Conservation (phyloP, 495 filamentous ascomycete species). For the Xylaria nigripes region DNA sequence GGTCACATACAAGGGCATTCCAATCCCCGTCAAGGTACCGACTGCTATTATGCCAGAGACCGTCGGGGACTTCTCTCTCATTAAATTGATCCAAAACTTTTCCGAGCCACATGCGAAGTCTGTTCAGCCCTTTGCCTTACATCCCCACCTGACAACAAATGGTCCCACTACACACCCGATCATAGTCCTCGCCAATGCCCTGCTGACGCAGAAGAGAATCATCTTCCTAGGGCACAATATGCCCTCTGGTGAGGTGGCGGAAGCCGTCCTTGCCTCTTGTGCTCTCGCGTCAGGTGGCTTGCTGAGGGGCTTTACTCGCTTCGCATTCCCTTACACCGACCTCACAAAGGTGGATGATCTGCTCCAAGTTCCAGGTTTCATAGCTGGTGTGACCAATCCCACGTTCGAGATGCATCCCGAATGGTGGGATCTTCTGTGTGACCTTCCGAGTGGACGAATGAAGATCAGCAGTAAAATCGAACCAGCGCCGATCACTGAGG, state of each 20-base stretch:
- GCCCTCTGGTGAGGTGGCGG: conserved; percentile 88
- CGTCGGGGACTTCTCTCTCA: conserved; percentile 93
- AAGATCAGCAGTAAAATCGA: conserved; percentile 85
- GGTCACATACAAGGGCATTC: conserved; percentile 89
- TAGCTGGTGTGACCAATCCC: conserved; percentile 96
- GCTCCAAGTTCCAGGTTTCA: conserved; percentile 90
- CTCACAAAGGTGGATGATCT: conserved; percentile 96
- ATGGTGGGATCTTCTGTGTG: conserved; percentile 98
- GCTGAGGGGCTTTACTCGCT: conserved; percentile 89
- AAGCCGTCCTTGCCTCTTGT: conserved; percentile 89
- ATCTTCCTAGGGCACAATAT: conserved; percentile 93
- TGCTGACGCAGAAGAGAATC: conserved; percentile 93
- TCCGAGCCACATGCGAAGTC: conserved; percentile 67
- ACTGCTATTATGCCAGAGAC: conserved; percentile 89
- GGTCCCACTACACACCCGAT: conserved; percentile 72
- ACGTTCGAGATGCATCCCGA: conserved; percentile 89
- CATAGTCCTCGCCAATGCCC: conserved; percentile 67
- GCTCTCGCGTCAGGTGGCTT: conserved; percentile 90
- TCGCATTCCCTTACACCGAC: conserved; percentile 98
- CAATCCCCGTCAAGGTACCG: conserved; percentile 92
- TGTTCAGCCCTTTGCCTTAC: conserved; percentile 78
- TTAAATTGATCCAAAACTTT: conserved; percentile 95
- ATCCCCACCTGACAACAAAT: conserved; percentile 88
- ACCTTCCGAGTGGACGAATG: conserved; percentile 84
- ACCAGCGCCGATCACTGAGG: conserved; percentile 66